Evolutionary conservation across 2,329 filamentous ascomycete genomes (phyloP).

Genomic region (Madurella fahalii): DNA sequence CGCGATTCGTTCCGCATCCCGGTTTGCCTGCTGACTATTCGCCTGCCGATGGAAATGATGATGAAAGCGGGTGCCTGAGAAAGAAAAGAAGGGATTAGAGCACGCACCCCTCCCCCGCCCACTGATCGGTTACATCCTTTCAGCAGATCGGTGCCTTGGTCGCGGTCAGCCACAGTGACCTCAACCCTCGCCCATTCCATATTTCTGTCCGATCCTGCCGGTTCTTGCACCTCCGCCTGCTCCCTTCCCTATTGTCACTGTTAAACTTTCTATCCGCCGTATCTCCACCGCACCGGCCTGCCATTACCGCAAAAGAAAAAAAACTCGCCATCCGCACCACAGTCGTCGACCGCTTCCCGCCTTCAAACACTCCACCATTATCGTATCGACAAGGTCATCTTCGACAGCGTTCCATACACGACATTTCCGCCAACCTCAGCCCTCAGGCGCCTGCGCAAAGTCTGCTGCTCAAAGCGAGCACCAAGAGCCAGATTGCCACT

Average conservation of each 20-base stretch:
- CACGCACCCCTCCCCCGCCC: neutral
- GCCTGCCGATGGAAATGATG: conserved; percentile 26
- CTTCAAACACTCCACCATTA: neutral
- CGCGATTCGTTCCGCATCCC: neutral
- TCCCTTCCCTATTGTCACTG: neutral
- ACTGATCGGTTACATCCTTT: conserved; percentile 10
- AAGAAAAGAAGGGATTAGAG: conserved; percentile 11
- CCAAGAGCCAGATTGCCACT: neutral
- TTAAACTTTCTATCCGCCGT: neutral
- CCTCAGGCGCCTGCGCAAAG: neutral
- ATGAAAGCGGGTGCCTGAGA: conserved; percentile 27
- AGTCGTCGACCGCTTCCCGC: neutral
- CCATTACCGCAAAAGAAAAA: too few relatives aligned
- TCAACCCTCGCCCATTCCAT: conserved; percentile 17
- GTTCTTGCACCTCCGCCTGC: neutral
- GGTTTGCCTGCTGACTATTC: conserved; percentile 4
- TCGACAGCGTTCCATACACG: neutral
- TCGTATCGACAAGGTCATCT: neutral
- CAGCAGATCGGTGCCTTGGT: conserved; percentile 22
- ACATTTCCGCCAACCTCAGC: neutral
- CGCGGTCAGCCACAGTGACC: conserved; percentile 24
- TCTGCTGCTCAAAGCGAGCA: neutral
- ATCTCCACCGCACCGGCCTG: neutral
- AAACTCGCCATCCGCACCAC: neutral
- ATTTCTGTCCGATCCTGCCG: conserved; percentile 16